Conservation (phyloP, 352 stramenopile species). For the Phytophthora pisi region DNA sequence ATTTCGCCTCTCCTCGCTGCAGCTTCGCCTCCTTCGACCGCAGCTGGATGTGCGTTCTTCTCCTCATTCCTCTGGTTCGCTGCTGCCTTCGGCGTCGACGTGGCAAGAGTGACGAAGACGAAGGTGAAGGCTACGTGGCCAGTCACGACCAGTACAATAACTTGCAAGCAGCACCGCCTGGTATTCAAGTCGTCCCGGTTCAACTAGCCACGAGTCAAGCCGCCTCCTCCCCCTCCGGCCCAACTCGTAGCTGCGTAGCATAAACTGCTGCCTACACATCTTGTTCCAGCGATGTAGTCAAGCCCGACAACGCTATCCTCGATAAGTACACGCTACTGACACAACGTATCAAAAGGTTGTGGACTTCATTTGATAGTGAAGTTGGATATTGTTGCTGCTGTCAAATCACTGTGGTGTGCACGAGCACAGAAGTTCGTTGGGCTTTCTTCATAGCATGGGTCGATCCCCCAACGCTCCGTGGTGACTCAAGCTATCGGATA, state of each 20-base stretch:
- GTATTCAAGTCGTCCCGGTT: constrained; percentile 9
- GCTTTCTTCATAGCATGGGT: not conserved
- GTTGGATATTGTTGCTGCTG: too few species aligned
- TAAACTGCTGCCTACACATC: too few species aligned
- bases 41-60: constrained; percentile 18
- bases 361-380: too few species aligned
- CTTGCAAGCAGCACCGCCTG: not conserved
- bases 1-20: too few species aligned
- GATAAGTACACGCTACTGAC: too few species aligned
- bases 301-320: not conserved
- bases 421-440: too few species aligned
- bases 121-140: constrained; percentile 10
- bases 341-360: too few species aligned
- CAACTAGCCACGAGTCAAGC: not conserved
- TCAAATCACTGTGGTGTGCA: too few species aligned
- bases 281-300: not conserved
- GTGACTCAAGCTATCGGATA: not conserved
- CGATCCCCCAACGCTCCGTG: not conserved
- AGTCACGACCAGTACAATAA: not conserved
- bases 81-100: constrained; percentile 12
- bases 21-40: not conserved
- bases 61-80: constrained; percentile 10
- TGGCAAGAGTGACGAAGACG: constrained; percentile 8
- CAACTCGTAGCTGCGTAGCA: not conserved
- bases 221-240: too few species aligned